Conservation (phyloP, 2,329 filamentous ascomycete species). For the Penicillium sp. region DNA sequence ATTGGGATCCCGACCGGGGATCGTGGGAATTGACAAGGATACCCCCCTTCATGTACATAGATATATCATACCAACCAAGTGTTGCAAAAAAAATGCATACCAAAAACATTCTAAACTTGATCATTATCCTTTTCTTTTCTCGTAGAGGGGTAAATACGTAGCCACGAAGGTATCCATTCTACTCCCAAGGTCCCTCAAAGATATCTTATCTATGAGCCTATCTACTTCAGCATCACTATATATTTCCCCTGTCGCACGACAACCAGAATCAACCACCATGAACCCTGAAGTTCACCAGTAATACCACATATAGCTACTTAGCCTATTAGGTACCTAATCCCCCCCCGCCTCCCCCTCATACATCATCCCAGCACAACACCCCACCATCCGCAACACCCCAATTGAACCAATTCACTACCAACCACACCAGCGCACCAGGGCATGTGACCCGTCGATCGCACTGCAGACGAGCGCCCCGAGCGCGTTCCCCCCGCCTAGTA, state of each 20-base stretch:
- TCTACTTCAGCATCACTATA: not conserved
- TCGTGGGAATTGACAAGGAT: not conserved
- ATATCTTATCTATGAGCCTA: not conserved
- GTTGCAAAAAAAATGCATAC: not conserved
- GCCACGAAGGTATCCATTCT: not conserved
- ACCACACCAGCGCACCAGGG: slow-evolving; percentile 16
- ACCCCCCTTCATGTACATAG: slow-evolving; percentile 7
- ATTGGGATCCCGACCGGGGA: slow-evolving; percentile 25
- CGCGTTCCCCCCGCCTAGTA: not conserved
- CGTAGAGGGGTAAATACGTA: not conserved
- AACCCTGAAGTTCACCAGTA: not conserved
- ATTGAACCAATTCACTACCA: slow-evolving; percentile 16
- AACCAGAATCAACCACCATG: not conserved
- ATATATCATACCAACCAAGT: slow-evolving; percentile 2
- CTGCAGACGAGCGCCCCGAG: slow-evolving; percentile 18
- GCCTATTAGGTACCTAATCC: no score
- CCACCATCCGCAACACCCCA: not conserved
- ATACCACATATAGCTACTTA: not conserved
- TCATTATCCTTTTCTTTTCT: not conserved
- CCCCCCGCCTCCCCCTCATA: not conserved
- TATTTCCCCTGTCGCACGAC: not conserved
- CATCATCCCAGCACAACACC: not conserved
- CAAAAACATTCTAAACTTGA: not conserved
- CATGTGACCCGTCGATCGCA: slow-evolving; percentile 33
- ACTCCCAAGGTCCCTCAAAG: not conserved